Base-by-base conservation (phyloP, 306 rosid genomes). In the Herpetospermum pedunculosum region DNA sequence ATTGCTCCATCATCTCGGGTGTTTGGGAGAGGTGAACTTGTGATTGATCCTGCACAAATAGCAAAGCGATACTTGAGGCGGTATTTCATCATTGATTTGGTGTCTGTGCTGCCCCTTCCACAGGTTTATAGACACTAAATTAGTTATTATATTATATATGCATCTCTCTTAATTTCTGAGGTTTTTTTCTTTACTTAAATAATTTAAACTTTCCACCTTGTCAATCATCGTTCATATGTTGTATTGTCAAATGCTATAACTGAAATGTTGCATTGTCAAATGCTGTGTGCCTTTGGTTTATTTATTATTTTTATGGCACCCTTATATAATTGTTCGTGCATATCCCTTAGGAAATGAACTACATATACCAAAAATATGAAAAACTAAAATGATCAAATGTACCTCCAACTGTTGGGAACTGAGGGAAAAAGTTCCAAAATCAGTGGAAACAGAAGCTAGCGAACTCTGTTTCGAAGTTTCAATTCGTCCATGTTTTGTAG, bases 1-100 rank as follows among this genome's bases (percentile, higher is more conserved):
- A 91, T 94, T 77, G 98, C 98, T 79, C 98, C 98, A 71, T 94
- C 98, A 62, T 94, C 98, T 79, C 92, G 96, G 86, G 98, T 94
- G 78, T 94, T 94, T 82, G 98, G 97, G 80, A 85, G 97, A 76
- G 98, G 98, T 79, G 98, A 94, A 86, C 96, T 94, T 84, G 97
- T 94, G 84, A 91, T 94, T 81, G 96, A 86, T 80, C 77, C 97
- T 0, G 89, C 89, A 70, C 85, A 88, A 84, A 94, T 94, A 74
- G 98, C 98, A 37, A 91, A 87, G 81, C 84, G 98, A 73, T 94
- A 91, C 89, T 63, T 91, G 87, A 86, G 79, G 81, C 82, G 82
- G 68, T 84, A 87, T 78, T 91, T 94, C 84, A 86, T 94, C 76
- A 62, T 91, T 25, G 98, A 94, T 84, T 85, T 94, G 77, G 82